phyloP scores from a whole-genome alignment of 345 rosid species.

The Alliaria petiolata region DNA sequence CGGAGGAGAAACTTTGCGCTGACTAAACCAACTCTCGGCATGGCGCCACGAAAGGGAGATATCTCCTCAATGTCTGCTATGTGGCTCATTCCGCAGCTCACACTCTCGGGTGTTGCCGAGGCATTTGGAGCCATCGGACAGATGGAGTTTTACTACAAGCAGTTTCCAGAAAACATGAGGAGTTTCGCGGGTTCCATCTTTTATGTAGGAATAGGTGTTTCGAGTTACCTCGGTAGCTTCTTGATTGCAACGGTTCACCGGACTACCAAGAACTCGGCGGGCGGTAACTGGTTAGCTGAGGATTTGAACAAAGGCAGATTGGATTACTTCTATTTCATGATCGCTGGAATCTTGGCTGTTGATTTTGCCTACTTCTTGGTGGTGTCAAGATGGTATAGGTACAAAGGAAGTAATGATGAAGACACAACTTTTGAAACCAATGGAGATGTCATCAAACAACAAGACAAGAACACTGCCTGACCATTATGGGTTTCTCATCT shows the following conservation, averaged over 20 bases:
- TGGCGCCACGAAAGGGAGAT: conserved; percentile 39
- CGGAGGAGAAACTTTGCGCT: conserved; percentile 41
- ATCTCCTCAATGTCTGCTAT: conserved; percentile 54
- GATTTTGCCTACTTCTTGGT: conserved; percentile 36
- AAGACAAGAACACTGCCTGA: conserved; percentile 28
- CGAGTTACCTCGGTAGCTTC: conserved; percentile 38
- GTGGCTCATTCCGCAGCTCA: conserved; percentile 54
- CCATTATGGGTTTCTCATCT: background rate
- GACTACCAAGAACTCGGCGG: conserved; percentile 19
- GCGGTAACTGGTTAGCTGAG: conserved; percentile 37
- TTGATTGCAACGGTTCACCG: conserved; percentile 33
- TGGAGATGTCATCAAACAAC: conserved; percentile 19
- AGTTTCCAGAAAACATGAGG: conserved; percentile 56
- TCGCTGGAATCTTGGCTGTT: conserved; percentile 31
- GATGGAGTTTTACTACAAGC: conserved; percentile 51
- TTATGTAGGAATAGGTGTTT: conserved; percentile 31
- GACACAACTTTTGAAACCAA: conserved; percentile 9
- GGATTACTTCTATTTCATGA: conserved; percentile 39
- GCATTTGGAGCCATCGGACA: conserved; percentile 43
- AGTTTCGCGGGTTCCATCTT: conserved; percentile 41
- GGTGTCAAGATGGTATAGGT: conserved; percentile 37
- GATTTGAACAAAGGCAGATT: conserved; percentile 47
- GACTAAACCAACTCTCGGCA: conserved; percentile 45
- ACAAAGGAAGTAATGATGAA: conserved; percentile 34
- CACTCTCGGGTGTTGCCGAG: conserved; percentile 46